These are phyloP conservation scores for Cornus kousa DNA, from an alignment of 148 eudicot species.

Conservation along the genomic window DNA sequence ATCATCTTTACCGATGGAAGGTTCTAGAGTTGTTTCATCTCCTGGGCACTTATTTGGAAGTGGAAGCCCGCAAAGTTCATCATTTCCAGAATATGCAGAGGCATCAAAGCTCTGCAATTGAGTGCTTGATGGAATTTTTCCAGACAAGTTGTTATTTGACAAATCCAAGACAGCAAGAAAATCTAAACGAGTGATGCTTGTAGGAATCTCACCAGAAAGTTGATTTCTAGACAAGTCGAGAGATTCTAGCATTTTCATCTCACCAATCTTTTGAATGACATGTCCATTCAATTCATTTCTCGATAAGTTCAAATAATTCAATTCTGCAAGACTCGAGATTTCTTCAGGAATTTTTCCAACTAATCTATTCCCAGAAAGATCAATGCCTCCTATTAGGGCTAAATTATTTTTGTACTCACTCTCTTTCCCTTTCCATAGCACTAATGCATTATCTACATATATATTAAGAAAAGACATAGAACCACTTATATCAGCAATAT, in stretches of 20 bases:
- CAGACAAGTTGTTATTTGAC: conserved; percentile 34
- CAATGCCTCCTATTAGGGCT: conserved; percentile 25
- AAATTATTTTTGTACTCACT: conserved; percentile 16
- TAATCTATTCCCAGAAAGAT: conserved; percentile 34
- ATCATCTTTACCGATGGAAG: neutral
- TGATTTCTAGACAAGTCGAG: conserved; percentile 35
- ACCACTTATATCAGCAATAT: no score
- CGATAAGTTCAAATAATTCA: conserved; percentile 34
- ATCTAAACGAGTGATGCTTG: conserved; percentile 22
- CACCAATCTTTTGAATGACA: conserved; percentile 29
- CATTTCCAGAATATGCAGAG: conserved; percentile 28
- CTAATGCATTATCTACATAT: conserved; percentile 6
- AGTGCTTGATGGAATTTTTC: conserved; percentile 36
- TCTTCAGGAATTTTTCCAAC: conserved; percentile 28
- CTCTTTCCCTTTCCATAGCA: conserved; percentile 25
- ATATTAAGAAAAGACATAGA: no score
- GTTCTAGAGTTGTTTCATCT: neutral
- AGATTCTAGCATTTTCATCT: conserved; percentile 17
- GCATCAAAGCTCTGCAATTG: conserved; percentile 33
- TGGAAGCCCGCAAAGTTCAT: conserved; percentile 18
- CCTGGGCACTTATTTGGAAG: neutral
- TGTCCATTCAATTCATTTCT: conserved; percentile 30
- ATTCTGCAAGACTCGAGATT: conserved; percentile 15
- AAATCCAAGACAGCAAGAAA: conserved; percentile 28
- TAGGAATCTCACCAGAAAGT: conserved; percentile 34